These are phyloP conservation scores for Clavulina sp. DNA, from an alignment of 768 basidiomycete genomes.

Conservation along the genomic window DNA sequence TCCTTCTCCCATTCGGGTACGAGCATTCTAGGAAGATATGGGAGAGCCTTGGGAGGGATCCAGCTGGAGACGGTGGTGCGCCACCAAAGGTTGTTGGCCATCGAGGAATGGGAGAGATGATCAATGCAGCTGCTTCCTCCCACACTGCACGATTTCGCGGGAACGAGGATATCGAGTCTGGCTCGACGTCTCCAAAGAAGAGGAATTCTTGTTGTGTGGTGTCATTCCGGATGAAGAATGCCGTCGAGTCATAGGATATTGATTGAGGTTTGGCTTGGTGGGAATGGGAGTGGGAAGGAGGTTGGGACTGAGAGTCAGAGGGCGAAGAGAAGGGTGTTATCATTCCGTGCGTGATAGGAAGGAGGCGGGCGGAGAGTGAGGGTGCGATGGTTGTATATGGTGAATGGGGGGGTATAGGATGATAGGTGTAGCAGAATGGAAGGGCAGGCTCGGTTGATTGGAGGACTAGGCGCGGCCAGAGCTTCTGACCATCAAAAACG, in stretches of 20 bases:
- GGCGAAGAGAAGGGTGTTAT: too few relatives aligned
- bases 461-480: constrained; percentile 77
- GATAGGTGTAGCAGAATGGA: constrained; percentile 41
- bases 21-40: constrained; percentile 95
- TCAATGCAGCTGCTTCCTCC: constrained; percentile 61
- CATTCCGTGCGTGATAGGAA: constrained; percentile 57
- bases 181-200: constrained; percentile 91
- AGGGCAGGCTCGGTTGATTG: constrained; percentile 38
- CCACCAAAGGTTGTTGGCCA: too few relatives aligned
- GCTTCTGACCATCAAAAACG: constrained; percentile 47
- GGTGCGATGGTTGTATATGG: constrained; percentile 35
- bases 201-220: constrained; percentile 50
- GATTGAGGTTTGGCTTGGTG: too few relatives aligned
- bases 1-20: constrained; percentile 53
- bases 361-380: constrained; percentile 41
- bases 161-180: constrained; percentile 47
- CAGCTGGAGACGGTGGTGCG: too few relatives aligned
- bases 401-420: constrained; percentile 29
- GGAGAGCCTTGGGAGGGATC: too few relatives aligned
- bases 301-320: constrained; percentile 17
- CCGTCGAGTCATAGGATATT: constrained; percentile 52
- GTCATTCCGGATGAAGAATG: constrained; percentile 63
- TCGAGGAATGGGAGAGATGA: constrained; percentile 40
- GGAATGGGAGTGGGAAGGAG: too few relatives aligned
- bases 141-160: constrained; percentile 58